phyloP scores from a whole-genome alignment of 1,284 basidiomycete genomes.

The Pseudozyma sp. region DNA sequence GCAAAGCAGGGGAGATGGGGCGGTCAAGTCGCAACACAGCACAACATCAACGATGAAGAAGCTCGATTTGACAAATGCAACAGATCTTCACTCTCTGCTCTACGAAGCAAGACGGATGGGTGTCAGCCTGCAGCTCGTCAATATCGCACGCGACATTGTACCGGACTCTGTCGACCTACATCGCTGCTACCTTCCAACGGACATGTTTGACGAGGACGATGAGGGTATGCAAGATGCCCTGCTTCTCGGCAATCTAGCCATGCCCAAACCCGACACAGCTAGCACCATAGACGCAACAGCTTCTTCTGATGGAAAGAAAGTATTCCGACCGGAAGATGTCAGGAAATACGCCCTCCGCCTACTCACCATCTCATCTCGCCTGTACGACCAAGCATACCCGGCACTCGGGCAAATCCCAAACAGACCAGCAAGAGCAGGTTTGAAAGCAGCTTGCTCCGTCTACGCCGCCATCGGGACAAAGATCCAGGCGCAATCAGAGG shows the following conservation, averaged over 20 bases:
- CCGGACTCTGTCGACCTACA: constrained; percentile 50
- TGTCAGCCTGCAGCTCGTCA: constrained; percentile 63
- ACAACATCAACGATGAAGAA: not conserved
- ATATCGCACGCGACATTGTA: constrained; percentile 61
- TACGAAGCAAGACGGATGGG: constrained; percentile 60
- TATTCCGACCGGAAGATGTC: constrained; percentile 27
- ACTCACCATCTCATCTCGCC: constrained; percentile 37
- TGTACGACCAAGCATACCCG: constrained; percentile 47
- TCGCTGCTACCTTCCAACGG: constrained; percentile 55
- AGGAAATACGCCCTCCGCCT: constrained; percentile 42
- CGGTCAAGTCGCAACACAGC: not conserved
- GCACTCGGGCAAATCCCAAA: constrained; percentile 49
- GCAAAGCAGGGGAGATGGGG: not conserved
- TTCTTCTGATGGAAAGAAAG: not conserved
- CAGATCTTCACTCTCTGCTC: constrained; percentile 34
- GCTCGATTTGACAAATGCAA: constrained; percentile 13
- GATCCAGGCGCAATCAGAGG: constrained; percentile 34
- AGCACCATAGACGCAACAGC: not conserved
- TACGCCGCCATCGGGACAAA: constrained; percentile 52
- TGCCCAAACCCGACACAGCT: not conserved
- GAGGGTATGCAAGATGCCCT: constrained; percentile 24
- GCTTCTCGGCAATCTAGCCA: constrained; percentile 12
- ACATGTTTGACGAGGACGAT: constrained; percentile 32
- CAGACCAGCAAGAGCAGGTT: constrained; percentile 48
- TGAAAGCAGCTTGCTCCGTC: constrained; percentile 58